phyloP scores from a whole-genome alignment of 192 early-diverging fungal genomes.

The Mortierella hygrophila region DNA sequence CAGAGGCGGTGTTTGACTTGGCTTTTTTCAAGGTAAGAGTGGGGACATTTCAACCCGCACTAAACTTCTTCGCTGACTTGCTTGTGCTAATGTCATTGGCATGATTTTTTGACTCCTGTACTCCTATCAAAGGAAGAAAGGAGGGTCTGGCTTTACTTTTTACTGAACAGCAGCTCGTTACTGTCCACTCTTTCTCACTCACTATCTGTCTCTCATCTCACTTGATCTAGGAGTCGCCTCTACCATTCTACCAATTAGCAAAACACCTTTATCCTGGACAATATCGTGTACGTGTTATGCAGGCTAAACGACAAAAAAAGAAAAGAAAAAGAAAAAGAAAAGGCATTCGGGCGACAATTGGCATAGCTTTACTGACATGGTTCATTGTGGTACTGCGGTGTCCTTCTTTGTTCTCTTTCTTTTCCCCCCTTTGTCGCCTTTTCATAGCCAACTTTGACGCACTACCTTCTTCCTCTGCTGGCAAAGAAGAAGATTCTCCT shows the following conservation, averaged over 20 bases:
- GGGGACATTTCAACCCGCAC: neutral
- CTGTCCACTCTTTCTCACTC: neutral
- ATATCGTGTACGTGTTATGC: constrained; percentile 56
- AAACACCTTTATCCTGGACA: constrained; percentile 92
- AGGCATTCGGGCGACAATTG: neutral
- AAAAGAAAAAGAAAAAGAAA: neutral
- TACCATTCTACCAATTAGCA: constrained; percentile 90
- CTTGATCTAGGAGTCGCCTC: constrained; percentile 69
- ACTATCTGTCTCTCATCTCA: neutral
- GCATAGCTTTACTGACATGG: neutral
- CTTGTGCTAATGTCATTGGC: neutral
- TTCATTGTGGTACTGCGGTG: neutral
- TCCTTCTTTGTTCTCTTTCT: neutral
- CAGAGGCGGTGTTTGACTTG: constrained; percentile 96
- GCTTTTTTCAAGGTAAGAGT: constrained; percentile 79
- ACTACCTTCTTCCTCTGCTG: constrained; percentile 89
- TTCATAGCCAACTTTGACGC: constrained; percentile 81
- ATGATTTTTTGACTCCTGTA: neutral
- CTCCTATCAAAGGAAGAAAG: neutral
- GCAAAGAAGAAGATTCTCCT: constrained; percentile 77
- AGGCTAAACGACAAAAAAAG: neutral
- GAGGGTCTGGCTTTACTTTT: neutral
- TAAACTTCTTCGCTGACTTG: neutral
- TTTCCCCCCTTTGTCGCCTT: neutral
- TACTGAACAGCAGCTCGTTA: neutral